A percentile compares a stretch with the other conserved stretches of the same genome.
These are phyloP conservation scores for Cicer cuneatum DNA, from an alignment of 306 rosid species.

Conservation along the genomic window DNA sequence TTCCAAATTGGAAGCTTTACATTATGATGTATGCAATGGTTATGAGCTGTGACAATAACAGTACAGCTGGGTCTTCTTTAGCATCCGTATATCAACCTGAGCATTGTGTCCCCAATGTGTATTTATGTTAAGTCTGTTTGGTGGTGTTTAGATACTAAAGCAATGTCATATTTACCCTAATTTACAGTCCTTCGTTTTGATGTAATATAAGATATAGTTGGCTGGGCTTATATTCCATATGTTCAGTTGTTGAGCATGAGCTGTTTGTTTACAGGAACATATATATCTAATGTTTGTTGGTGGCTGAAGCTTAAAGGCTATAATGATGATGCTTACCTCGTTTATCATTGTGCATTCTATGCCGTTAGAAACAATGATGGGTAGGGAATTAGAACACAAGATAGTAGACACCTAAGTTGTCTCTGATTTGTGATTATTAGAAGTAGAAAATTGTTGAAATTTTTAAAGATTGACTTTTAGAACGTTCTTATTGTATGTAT, in stretches of 20 bases:
- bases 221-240: background rate
- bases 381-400: constrained; percentile 17
- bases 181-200: background rate
- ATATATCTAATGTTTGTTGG: constrained; percentile 24
- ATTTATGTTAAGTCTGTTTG: background rate
- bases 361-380: constrained; percentile 1
- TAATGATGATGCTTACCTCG: background rate
- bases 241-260: constrained; percentile 7
- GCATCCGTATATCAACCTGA: background rate
- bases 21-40: background rate
- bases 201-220: constrained; percentile 15
- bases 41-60: background rate
- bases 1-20: background rate
- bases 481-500: too few relatives aligned
- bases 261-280: background rate
- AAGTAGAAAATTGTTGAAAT: constrained; percentile 9
- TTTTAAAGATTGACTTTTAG: background rate
- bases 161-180: background rate
- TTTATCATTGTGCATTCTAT: background rate
- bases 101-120: background rate
- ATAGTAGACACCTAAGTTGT: background rate
- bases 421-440: background rate
- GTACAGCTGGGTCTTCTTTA: background rate
- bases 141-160: constrained; percentile 1
- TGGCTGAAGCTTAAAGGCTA: constrained; percentile 1